Base-by-base conservation (phyloP, 2,329 filamentous ascomycete genomes). In the Alternaria gaisen region DNA sequence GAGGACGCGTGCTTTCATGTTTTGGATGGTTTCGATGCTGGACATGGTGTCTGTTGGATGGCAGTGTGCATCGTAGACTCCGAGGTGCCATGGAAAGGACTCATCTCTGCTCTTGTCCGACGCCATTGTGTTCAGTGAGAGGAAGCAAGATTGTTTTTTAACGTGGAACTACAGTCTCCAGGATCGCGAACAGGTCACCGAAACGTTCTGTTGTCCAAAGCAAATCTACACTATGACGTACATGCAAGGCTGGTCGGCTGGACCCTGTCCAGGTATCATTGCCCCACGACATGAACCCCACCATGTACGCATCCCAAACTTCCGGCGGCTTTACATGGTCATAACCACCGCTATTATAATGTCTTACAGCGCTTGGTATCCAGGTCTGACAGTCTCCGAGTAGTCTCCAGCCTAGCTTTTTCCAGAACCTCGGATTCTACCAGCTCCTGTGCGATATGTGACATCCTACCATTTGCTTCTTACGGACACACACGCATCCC, bases 21-120 rank as follows among this genome's bases (percentile, higher is more conserved):
- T 69, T 11, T 86, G 80, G 41, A 94, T 88, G 12, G 75, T 77
- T 11, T 82, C 67, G 50, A 91, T 78, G 18, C 84, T 87, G 42
- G 83, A 79, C 85, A 93, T 89, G 20, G 88, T 92, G 77, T 94
- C 91, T 28, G 91, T 94, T 4, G 91, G 91, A 75, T 95, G 92
- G 77, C 92, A 94, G 81, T 95, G 92, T 22, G 92, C 91, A 74
- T 95, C 92, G 73, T 85, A 91, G 61, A 92, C 83, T 50, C 89
- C 89, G 32, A 89, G 78, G 57, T 90, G 83, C 91, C 91, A 93
- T 12, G 91, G 91, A 22, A 89, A 87, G 0, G 64, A 52, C 40
- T 66, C 61, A 12, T 65, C 57, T 4, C 56, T 60, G 43, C 26
- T 58, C 40, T 44, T 16, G 3, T 43, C 44, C 28, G 44, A 16